A percentile compares a stretch with the other conserved stretches of the same genome.
These are phyloP conservation scores for Leucocoprinus birnbaumii DNA, from an alignment of 768 basidiomycete species.

Conservation along the genomic window DNA sequence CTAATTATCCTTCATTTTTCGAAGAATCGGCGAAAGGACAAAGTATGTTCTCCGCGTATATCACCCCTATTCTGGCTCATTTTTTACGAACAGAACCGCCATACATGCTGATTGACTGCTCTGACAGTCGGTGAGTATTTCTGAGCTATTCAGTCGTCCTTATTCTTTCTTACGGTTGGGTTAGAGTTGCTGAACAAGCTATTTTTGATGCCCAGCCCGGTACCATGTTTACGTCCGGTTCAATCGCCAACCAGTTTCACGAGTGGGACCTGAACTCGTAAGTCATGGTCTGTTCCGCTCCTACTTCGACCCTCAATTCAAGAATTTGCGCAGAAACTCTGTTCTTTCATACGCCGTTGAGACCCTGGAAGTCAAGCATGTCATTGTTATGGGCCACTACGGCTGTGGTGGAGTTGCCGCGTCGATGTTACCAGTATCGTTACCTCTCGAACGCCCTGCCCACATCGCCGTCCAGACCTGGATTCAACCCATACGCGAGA, in stretches of 20 bases:
- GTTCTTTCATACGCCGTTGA: constrained; percentile 27
- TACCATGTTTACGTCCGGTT: constrained; percentile 29
- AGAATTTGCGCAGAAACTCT: constrained; percentile 18
- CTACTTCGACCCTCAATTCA: background rate
- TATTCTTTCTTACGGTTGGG: background rate
- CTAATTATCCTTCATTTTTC: constrained; percentile 11
- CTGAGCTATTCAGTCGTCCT: background rate
- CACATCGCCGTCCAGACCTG: constrained; percentile 35
- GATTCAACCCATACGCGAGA: constrained; percentile 36
- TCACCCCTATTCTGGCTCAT: background rate
- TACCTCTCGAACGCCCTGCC: constrained; percentile 14
- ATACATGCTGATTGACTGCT: constrained; percentile 30
- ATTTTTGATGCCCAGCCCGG: constrained; percentile 28
- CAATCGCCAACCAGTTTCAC: constrained; percentile 30
- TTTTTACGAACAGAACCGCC: constrained; percentile 21
- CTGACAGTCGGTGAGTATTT: constrained; percentile 22
- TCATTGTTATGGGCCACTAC: constrained; percentile 29
- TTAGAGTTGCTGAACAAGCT: constrained; percentile 26
- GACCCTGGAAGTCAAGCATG: constrained; percentile 25
- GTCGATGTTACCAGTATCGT: constrained; percentile 20
- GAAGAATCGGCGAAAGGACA: constrained; percentile 18
- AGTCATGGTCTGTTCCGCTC: constrained; percentile 11
- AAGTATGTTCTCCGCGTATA: constrained; percentile 1
- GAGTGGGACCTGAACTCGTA: constrained; percentile 26
- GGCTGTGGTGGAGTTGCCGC: constrained; percentile 29